Evolutionary conservation across 2,329 filamentous ascomycete species (phyloP).

Genomic region (Alternaria sp.): DNA sequence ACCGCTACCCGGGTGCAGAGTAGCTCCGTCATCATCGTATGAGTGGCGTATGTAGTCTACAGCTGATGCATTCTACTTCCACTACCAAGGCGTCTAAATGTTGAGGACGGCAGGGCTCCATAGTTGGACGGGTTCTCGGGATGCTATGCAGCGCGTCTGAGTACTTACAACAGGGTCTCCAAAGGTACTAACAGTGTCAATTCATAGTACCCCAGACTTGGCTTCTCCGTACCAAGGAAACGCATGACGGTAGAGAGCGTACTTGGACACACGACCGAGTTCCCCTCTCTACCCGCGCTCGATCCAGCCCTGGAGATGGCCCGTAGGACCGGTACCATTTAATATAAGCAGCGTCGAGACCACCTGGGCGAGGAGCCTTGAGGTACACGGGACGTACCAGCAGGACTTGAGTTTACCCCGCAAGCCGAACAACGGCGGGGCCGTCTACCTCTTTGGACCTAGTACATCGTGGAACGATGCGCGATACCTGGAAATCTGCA

Average conservation of each 20-base stretch:
- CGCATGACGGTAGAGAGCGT: neutral
- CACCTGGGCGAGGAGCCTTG: neutral
- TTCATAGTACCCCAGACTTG: constrained; percentile 7
- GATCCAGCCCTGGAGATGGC: neutral
- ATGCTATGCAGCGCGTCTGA: neutral
- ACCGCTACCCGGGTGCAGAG: neutral
- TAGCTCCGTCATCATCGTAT: neutral
- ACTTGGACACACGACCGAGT: neutral
- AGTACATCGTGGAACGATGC: neutral
- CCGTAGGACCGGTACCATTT: neutral
- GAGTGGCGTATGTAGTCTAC: neutral
- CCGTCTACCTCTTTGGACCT: constrained; percentile 2
- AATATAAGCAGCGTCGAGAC: constrained; percentile 6
- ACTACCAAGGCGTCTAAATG: neutral
- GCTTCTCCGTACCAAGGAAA: neutral
- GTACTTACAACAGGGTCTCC: neutral
- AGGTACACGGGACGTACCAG: neutral
- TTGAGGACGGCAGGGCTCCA: neutral
- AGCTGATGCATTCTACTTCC: constrained; percentile 2
- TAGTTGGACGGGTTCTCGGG: constrained; percentile 5
- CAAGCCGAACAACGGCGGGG: neutral
- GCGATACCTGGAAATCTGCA: constrained; percentile 1
- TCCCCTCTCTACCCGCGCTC: neutral
- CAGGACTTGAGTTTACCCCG: constrained; percentile 2
- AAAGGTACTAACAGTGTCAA: constrained; percentile 1